Conservation (phyloP, 2,329 filamentous ascomycete genomes). For the Colletotrichum spaethianum region DNA sequence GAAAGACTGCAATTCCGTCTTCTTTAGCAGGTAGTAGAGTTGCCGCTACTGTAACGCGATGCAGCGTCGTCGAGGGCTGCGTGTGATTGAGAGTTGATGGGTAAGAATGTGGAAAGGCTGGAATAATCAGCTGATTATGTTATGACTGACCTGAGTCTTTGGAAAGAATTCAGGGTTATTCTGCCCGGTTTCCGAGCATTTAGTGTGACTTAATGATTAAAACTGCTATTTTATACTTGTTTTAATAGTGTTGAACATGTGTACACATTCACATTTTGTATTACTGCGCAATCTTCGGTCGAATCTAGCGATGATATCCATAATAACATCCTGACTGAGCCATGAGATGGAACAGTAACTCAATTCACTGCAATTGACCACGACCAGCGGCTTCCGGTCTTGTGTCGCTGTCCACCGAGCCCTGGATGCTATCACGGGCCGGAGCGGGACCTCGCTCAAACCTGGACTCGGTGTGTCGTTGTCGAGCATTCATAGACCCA, state of each 20-base stretch:
- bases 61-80: background rate
- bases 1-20: background rate
- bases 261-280: fast-evolving
- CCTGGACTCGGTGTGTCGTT: too few relatives aligned
- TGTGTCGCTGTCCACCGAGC: background rate
- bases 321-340: background rate
- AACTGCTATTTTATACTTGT: background rate
- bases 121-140: background rate
- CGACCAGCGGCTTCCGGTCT: background rate
- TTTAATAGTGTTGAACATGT: background rate
- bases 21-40: too few relatives aligned
- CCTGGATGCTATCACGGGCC: background rate
- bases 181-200: too few relatives aligned
- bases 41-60: background rate
- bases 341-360: background rate
- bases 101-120: background rate
- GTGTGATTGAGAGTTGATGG: background rate
- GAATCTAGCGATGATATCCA: too few relatives aligned
- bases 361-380: too few relatives aligned
- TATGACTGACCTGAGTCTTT: background rate
- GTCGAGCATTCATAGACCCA: background rate
- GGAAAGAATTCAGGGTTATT: background rate
- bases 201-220: background rate
- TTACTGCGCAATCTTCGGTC: fast-evolving
- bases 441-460: background rate